phyloP scores from a whole-genome alignment of 306 rosid genomes.

The Malus sieversii region DNA sequence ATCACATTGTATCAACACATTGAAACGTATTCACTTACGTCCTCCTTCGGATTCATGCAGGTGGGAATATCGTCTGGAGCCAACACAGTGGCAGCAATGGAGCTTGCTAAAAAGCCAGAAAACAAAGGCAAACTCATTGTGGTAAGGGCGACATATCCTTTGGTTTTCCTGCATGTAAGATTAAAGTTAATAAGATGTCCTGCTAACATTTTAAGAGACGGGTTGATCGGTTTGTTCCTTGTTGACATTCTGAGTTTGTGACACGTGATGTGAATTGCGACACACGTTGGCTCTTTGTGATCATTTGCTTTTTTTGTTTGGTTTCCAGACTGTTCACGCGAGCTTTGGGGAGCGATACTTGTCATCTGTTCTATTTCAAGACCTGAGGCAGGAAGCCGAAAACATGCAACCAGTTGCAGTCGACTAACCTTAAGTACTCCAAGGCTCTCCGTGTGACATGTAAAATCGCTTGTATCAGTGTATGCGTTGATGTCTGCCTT shows the following conservation, averaged over 20 bases:
- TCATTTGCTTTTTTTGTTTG: constrained; percentile 14
- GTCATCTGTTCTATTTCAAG: constrained; percentile 83
- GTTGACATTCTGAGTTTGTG: background rate
- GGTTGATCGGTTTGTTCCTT: background rate
- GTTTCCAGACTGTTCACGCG: constrained; percentile 78
- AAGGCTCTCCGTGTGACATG: background rate
- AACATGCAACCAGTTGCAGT: constrained; percentile 96
- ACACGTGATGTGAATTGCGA: background rate
- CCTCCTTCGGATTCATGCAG: constrained; percentile 27
- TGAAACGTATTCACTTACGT: background rate
- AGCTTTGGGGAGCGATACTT: constrained; percentile 94
- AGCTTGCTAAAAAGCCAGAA: constrained; percentile 73
- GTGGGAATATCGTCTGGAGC: constrained; percentile 97
- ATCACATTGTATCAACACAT: background rate
- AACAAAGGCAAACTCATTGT: constrained; percentile 95
- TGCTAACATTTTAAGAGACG: background rate
- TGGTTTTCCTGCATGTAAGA: background rate
- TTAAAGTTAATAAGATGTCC: background rate
- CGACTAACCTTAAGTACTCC: constrained; percentile 25
- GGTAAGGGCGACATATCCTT: constrained; percentile 35
- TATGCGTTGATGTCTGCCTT: background rate
- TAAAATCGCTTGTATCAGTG: constrained; percentile 6
- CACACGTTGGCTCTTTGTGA: background rate
- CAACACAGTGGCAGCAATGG: constrained; percentile 82
- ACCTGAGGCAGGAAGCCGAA: constrained; percentile 75